phyloP scores from a whole-genome alignment of 2,329 filamentous ascomycete species.

The Claviceps paspali region DNA sequence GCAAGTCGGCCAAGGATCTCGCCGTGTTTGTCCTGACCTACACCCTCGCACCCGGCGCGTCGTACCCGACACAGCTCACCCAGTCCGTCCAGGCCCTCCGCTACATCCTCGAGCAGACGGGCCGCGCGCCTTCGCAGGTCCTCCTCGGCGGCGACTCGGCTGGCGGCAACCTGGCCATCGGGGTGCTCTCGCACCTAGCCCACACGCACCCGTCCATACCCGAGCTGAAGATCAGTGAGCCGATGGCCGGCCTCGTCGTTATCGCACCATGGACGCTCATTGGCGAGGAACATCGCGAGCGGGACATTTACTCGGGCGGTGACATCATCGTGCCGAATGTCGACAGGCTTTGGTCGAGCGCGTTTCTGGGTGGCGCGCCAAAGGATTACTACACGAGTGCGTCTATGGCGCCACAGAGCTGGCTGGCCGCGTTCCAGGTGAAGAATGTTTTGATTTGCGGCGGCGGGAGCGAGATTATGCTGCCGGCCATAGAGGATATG shows the following conservation, averaged over 20 bases:
- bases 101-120: conserved; percentile 7
- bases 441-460: conserved; percentile 8
- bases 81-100: conserved; percentile 10
- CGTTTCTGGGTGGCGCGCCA: conserved; percentile 6
- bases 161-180: conserved; percentile 10
- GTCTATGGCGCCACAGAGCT: conserved; percentile 8
- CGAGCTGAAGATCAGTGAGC: conserved; percentile 7
- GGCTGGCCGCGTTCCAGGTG: conserved; percentile 10
- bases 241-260: conserved; percentile 7
- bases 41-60: conserved; percentile 9
- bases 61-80: conserved; percentile 10
- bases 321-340: conserved; percentile 9
- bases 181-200: conserved; percentile 10
- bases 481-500: conserved; percentile 9
- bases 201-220: conserved; percentile 9
- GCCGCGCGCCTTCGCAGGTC: conserved; percentile 6
- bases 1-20: conserved; percentile 6
- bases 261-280: conserved; percentile 11
- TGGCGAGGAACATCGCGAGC: conserved; percentile 4
- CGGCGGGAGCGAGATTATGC: conserved; percentile 9
- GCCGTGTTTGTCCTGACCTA: conserved; percentile 10
- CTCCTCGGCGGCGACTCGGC: conserved; percentile 12
- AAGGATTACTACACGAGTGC: conserved; percentile 10
- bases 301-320: conserved; percentile 8
- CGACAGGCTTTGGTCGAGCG: conserved; percentile 5